Evolutionary conservation across 2,329 filamentous ascomycete species (phyloP), one percentile per base, ranked within the genome.

Genomic region (Fusarium algeriense): DNA sequence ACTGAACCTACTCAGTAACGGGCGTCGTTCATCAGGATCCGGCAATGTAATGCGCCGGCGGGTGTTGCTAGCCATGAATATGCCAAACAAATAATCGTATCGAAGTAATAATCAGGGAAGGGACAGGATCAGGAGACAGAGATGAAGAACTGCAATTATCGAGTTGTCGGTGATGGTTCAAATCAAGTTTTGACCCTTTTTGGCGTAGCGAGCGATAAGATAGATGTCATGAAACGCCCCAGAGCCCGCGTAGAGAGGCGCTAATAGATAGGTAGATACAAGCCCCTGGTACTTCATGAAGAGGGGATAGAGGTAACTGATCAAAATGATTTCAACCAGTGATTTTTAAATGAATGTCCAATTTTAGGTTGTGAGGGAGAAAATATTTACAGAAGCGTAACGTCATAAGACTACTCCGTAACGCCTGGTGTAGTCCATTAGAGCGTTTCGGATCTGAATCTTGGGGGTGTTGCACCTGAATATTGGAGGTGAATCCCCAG

Each of bases 21-120:
- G 81, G 14, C 76, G 80, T 44, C 78, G 76, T 75, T 83, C 81
- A 40, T 78, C 70, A 40, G 74, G 71, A n/a, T 76, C 74, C 49
- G 74, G 71, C 62, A 81, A 71, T 43, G 71, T 76, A 67, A 81
- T 79, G 69, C 69, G 80, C 73, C 78, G 76, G 40, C 71, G 73
- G 49, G 46, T 57, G 60, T 70, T 73, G 66, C 50, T 60, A 55
- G 70, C 75, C 75, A 77, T 77, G 48, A 65, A 70, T 61, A 28
- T 44, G 41, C 67, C 48, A 53, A 62, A 37, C 44, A 23, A 35
- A 10, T 17, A 41, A 35, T 49, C 20, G 26, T 23, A 41, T 13
- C 50, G n/a, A 14, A 43, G 34, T 38, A 45, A 19, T 30, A 19
- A 34, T 32, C 9, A 15, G 49, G 20, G n/a, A 19, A 32, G 38